phyloP scores from a whole-genome alignment of 441 rosid species.

The Mallotus repandus region DNA sequence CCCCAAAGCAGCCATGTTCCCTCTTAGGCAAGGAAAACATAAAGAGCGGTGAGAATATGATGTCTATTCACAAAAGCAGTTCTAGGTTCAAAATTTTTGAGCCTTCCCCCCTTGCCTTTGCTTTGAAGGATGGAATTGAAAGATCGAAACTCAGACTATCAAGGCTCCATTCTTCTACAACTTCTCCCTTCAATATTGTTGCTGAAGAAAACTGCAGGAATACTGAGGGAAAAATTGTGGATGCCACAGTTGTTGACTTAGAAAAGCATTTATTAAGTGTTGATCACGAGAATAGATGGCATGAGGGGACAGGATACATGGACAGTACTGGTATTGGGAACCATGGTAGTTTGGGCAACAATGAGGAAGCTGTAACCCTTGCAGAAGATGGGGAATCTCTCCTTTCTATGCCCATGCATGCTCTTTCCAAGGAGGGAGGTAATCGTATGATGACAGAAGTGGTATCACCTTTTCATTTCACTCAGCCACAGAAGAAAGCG shows the following conservation, averaged over 20 bases:
- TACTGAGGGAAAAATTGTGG: slow-evolving; percentile 18
- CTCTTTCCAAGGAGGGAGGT: slow-evolving; percentile 29
- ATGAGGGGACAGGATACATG: slow-evolving; percentile 10
- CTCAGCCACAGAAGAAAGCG: slow-evolving; percentile 31
- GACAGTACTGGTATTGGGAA: slow-evolving; percentile 23
- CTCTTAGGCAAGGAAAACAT: slow-evolving; percentile 45
- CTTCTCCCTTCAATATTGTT: slow-evolving; percentile 35
- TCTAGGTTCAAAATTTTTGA: slow-evolving; percentile 44
- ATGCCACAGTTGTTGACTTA: slow-evolving; percentile 40
- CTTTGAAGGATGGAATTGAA: slow-evolving; percentile 51
- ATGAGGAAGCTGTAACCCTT: slow-evolving; percentile 25
- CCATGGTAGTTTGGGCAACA: slow-evolving; percentile 29
- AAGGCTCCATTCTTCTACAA: slow-evolving; percentile 34
- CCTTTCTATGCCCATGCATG: slow-evolving; percentile 16
- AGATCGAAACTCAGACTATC: slow-evolving; percentile 49
- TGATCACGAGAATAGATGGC: slow-evolving; percentile 29
- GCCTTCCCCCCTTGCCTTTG: slow-evolving; percentile 46
- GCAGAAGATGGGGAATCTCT: slow-evolving; percentile 25
- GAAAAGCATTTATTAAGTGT: slow-evolving; percentile 38
- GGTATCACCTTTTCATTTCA: slow-evolving; percentile 30
- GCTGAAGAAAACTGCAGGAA: slow-evolving; percentile 30
- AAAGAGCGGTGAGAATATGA: slow-evolving; percentile 37
- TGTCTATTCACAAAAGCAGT: slow-evolving; percentile 46
- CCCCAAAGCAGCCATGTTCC: slow-evolving; percentile 49
- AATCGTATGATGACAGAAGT: slow-evolving; percentile 24